Conservation (phyloP, 2,329 filamentous ascomycete species). For the Nemania diffusa region DNA sequence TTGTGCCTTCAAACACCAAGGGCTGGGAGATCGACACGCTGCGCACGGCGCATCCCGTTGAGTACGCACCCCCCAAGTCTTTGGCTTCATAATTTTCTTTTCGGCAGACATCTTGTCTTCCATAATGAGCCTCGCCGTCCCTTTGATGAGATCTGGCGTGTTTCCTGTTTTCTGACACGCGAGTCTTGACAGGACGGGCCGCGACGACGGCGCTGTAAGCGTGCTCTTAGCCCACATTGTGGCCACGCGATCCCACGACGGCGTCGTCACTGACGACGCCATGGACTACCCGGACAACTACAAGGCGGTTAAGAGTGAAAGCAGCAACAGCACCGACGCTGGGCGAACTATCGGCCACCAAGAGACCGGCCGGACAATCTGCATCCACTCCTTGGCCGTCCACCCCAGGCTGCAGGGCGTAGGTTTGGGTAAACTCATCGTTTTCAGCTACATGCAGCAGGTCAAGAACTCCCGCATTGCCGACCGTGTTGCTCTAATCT, state of each 20-base stretch:
- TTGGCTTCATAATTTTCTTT: not conserved
- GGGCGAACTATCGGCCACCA: constrained; percentile 74
- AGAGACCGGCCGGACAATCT: constrained; percentile 77
- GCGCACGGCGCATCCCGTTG: constrained; percentile 65
- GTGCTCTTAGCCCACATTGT: constrained; percentile 82
- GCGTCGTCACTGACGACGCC: constrained; percentile 75
- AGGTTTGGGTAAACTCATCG: constrained; percentile 77
- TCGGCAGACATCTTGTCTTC: too few species aligned
- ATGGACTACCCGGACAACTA: constrained; percentile 80
- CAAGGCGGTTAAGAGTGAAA: constrained; percentile 58
- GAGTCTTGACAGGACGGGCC: constrained; percentile 53
- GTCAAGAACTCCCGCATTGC: constrained; percentile 76
- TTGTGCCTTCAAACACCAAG: constrained; percentile 58
- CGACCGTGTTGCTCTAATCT: constrained; percentile 79
- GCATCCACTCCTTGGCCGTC: constrained; percentile 84
- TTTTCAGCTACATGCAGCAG: constrained; percentile 81
- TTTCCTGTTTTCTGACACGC: not conserved
- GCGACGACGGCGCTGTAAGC: constrained; percentile 64
- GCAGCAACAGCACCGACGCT: not conserved
- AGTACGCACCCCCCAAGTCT: constrained; percentile 47
- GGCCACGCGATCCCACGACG: constrained; percentile 73
- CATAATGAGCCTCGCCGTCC: too few species aligned
- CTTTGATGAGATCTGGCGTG: too few species aligned
- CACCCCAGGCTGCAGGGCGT: constrained; percentile 78
- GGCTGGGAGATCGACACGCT: constrained; percentile 64